Evolutionary conservation across 2,329 filamentous ascomycete species (phyloP), one percentile per base, ranked within the genome.

Genomic region (Immersiporthe knoxdaviesiana): DNA sequence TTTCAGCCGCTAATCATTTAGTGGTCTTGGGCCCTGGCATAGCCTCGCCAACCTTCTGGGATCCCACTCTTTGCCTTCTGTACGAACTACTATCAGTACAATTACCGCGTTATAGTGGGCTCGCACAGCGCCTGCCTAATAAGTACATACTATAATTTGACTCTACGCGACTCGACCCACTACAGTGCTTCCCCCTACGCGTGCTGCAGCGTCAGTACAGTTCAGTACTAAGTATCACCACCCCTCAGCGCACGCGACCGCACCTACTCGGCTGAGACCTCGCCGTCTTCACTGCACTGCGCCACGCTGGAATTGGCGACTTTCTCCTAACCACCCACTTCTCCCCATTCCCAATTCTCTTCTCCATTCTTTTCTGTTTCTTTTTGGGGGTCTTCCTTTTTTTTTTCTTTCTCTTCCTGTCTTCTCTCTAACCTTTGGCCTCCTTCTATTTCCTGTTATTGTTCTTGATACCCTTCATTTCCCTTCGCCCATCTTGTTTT

Each of bases 381-480:
- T 27, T 60, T 56, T 24, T n/a, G n/a, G n/a, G n/a, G n/a, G n/a
- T 50, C 50, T 54, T 54, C 52, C 54, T 58, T n/a, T 14, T 54
- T 47, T 37, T 58, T 24, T 27, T 60, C 54, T 24, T n/a, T 65
- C 7, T 52, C 52, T 56, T 54, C 54, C 56, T 58, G 6, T 39
- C 37, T 35, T 27, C 47, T 18, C 14, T 37, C 14, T 24, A 60
- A 27, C 39, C 50, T 56, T 18, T 3, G 12, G 11, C 24, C 12
- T 16, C 12, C 4, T 56, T 50, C 52, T 30, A 47, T 32, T 32
- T 69, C 47, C 64, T 54, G 47, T 24, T 47, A 37, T 63, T 59
- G 16, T 56, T 47, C 27, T 67, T 69, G 61, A 71, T 69, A 71
- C 69, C 69, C 66, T 35, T 47, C 37, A n/a, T 6, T 35, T 24